A percentile compares a stretch with the other conserved stretches of the same genome.
phyloP scores from a whole-genome alignment of 208 protist genomes.

The Acanthamoeba healyi region DNA sequence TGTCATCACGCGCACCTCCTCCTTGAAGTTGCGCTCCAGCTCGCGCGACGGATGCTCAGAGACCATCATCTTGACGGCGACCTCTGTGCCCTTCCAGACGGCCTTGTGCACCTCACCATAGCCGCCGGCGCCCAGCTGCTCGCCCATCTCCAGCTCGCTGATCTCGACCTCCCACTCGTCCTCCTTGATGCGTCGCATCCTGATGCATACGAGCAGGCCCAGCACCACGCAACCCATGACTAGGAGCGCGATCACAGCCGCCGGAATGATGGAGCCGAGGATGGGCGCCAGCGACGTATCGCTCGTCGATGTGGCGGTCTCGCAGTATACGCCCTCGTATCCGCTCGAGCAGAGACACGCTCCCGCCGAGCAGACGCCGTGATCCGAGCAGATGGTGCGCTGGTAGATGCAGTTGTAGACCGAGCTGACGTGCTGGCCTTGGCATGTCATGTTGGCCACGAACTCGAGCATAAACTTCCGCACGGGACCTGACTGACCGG shows the following conservation, averaged over 20 bases:
- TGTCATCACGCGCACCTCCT: constrained; percentile 63
- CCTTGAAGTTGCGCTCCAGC: constrained; percentile 50
- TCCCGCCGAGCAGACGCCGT: background rate
- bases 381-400: constrained; percentile 30
- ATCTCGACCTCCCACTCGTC: constrained; percentile 51
- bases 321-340: background rate
- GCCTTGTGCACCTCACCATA: constrained; percentile 63
- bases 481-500: background rate
- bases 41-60: background rate
- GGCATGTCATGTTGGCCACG: constrained; percentile 8
- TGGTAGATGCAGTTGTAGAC: constrained; percentile 18
- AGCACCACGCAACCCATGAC: background rate
- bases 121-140: constrained; percentile 38
- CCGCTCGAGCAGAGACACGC: background rate
- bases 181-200: background rate
- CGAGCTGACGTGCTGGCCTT: background rate
- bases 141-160: constrained; percentile 57
- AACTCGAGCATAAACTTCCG: background rate
- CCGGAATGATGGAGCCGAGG: constrained; percentile 21
- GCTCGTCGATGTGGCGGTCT: background rate
- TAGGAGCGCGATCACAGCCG: background rate
- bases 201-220: background rate
- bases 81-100: constrained; percentile 71
- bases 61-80: constrained; percentile 69
- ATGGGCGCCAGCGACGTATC: background rate